phyloP scores from a whole-genome alignment of 2,329 filamentous ascomycete species.

The Alternaria solani region DNA sequence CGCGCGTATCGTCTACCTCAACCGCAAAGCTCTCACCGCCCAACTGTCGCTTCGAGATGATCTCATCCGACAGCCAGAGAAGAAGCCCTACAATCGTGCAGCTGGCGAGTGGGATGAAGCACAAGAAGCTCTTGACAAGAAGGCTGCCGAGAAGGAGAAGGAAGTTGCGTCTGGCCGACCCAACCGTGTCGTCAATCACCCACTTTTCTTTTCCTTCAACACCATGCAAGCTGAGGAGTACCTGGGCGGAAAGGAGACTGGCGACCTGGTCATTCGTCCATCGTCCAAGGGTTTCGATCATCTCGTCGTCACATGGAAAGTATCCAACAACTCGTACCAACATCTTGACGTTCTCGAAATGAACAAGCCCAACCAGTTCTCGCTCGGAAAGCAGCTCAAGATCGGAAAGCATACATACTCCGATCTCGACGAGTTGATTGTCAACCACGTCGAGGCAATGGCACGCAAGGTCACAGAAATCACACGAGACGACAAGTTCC shows the following conservation, averaged over 20 bases:
- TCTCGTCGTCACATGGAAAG: constrained; percentile 97
- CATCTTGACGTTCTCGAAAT: constrained; percentile 97
- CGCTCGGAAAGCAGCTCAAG: constrained; percentile 83
- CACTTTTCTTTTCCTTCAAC: constrained; percentile 93
- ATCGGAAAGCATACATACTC: constrained; percentile 92
- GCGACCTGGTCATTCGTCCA: constrained; percentile 93
- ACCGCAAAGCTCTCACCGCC: constrained; percentile 83
- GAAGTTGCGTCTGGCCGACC: constrained; percentile 84
- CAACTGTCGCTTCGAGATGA: constrained; percentile 87
- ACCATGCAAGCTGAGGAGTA: constrained; percentile 92
- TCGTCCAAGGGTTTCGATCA: constrained; percentile 96
- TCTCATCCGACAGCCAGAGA: constrained; percentile 69
- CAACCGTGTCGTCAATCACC: constrained; percentile 96
- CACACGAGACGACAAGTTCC: constrained; percentile 93
- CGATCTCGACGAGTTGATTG: constrained; percentile 96
- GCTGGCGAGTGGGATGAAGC: constrained; percentile 86
- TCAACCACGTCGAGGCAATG: constrained; percentile 97
- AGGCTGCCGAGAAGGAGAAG: constrained; percentile 82
- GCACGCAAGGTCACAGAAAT: constrained; percentile 96
- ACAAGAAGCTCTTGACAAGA: constrained; percentile 79
- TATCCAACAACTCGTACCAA: constrained; percentile 93
- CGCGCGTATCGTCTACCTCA: constrained; percentile 86
- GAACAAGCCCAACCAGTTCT: constrained; percentile 97
- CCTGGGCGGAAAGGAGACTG: constrained; percentile 81
- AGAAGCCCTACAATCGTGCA: constrained; percentile 67